A percentile compares a stretch with the other conserved stretches of the same genome.
Evolutionary conservation across 768 basidiomycete genomes (phyloP).

Genomic region (Mycena crocata): DNA sequence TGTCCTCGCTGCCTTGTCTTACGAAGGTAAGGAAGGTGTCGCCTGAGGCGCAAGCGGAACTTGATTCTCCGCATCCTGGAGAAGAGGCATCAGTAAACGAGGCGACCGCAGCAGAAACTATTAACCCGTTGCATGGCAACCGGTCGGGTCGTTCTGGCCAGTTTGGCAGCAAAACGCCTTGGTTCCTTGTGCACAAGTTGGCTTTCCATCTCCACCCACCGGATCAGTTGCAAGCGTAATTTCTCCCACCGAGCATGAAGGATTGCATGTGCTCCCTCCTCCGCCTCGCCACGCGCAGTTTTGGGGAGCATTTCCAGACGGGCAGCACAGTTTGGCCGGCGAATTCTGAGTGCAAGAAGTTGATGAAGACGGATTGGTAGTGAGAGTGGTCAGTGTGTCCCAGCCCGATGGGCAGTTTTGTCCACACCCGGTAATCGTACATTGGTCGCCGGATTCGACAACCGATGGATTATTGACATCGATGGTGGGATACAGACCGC

Average conservation of each 20-base stretch:
- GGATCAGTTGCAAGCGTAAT: constrained; percentile 34
- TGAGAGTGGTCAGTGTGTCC: constrained; percentile 33
- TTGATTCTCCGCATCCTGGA: constrained; percentile 13
- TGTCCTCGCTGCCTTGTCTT: constrained; percentile 27
- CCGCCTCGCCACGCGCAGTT: constrained; percentile 38
- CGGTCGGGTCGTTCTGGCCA: constrained; percentile 20
- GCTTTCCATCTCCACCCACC: constrained; percentile 31
- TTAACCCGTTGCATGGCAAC: constrained; percentile 25
- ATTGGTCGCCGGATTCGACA: constrained; percentile 29
- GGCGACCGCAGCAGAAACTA: neutral
- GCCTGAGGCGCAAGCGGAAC: constrained; percentile 13
- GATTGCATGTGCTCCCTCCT: constrained; percentile 36
- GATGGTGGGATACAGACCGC: constrained; percentile 23
- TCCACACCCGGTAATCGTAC: constrained; percentile 33
- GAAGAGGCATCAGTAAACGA: neutral
- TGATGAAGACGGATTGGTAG: constrained; percentile 23
- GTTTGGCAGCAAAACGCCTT: constrained; percentile 39
- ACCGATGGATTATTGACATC: constrained; percentile 34
- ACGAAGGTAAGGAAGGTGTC: constrained; percentile 27
- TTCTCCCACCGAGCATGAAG: constrained; percentile 37
- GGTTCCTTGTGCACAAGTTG: constrained; percentile 31
- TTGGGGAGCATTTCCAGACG: constrained; percentile 31
- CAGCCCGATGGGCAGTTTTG: constrained; percentile 36
- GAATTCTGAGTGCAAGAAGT: constrained; percentile 29
- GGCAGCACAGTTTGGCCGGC: constrained; percentile 36